Conservation (phyloP, 257 asterid species). For the Solanum sitiens region DNA sequence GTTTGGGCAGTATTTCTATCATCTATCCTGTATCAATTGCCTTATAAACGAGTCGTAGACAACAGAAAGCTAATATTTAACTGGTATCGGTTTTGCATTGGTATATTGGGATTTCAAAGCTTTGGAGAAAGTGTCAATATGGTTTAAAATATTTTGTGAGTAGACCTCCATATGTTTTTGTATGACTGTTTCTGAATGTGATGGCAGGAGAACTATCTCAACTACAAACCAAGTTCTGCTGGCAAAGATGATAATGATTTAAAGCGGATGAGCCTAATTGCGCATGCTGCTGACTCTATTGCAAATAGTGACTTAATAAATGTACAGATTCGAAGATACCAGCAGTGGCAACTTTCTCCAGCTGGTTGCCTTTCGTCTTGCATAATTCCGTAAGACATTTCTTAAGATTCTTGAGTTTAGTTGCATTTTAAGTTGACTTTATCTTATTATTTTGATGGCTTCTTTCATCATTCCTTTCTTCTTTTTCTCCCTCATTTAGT, state of each 20-base stretch:
- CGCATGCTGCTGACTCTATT: constrained; percentile 92
- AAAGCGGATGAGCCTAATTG: constrained; percentile 65
- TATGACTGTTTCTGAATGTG: background rate
- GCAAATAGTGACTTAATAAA: constrained; percentile 93
- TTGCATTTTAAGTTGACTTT: background rate
- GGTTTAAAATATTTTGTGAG: background rate
- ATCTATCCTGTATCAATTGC: background rate
- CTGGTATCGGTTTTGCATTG: background rate
- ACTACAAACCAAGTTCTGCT: constrained; percentile 68
- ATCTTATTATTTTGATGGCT: background rate
- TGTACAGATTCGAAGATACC: constrained; percentile 86
- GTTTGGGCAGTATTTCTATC: background rate
- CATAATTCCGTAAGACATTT: constrained; percentile 61
- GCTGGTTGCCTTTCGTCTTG: constrained; percentile 66
- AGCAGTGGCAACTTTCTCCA: constrained; percentile 97
- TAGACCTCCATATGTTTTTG: background rate
- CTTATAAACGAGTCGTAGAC: background rate
- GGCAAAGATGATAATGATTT: constrained; percentile 74
- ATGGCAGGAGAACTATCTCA: constrained; percentile 84
- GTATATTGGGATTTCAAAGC: background rate
- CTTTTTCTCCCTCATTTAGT: constrained; percentile 22
- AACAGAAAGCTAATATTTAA: background rate
- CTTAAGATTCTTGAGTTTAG: background rate
- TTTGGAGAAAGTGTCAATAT: background rate
- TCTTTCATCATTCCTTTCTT: background rate